Percentiles rank a stretch among this genome's conserved stretches.
phyloP scores from a whole-genome alignment of 176 grass and related monocot species.

The Cenchrus purpureus region DNA sequence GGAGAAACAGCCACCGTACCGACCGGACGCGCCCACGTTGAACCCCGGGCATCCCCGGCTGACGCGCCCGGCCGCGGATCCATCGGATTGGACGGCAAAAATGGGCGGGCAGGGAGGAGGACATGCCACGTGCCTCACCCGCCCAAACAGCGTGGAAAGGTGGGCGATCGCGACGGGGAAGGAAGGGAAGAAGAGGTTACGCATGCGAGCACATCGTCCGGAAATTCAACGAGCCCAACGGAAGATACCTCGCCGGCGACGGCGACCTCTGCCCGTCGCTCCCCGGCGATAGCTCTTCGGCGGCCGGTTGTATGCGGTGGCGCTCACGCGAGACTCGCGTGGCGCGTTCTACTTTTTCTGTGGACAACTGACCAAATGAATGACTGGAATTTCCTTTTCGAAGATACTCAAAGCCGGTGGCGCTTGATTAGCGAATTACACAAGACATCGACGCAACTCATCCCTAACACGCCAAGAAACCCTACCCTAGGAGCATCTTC shows the following conservation, averaged over 20 bases:
- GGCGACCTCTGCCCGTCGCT: no score
- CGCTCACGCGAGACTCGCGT: no score
- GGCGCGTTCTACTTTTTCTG: neutral
- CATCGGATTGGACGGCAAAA: neutral
- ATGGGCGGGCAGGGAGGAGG: neutral
- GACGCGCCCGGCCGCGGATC: neutral
- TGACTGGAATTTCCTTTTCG: neutral
- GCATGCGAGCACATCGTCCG: neutral
- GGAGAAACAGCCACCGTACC: neutral
- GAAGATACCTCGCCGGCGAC: no score
- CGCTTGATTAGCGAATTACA: neutral
- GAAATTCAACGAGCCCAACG: neutral
- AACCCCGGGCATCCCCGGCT: no score
- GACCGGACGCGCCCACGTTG: neutral
- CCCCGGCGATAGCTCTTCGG: no score
- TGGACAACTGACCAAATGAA: no score
- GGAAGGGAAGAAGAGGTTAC: neutral
- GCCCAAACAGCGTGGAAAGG: neutral
- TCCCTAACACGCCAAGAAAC: no score
- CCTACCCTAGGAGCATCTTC: no score
- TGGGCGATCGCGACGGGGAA: neutral
- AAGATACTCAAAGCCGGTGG: neutral
- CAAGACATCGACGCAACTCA: no score
- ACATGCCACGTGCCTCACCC: conserved; percentile 17
- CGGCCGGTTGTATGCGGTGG: no score